Conservation (phyloP, 148 eudicot species). For the Fagopyrum tataricum region DNA sequence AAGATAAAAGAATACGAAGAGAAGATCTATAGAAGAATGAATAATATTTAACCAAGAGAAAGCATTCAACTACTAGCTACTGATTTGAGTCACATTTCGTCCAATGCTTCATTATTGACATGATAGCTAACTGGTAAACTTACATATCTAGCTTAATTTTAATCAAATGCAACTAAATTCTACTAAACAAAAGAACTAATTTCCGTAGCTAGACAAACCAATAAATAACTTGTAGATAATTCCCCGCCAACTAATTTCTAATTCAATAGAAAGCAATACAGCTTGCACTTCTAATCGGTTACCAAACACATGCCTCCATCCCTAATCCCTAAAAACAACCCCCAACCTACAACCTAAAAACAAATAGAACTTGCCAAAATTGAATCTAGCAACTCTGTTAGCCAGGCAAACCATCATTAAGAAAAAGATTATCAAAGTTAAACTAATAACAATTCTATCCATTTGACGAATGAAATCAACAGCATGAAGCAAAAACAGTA, state of each 20-base stretch:
- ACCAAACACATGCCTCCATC: not conserved
- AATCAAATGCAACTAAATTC: too few species aligned
- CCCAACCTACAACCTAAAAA: not conserved
- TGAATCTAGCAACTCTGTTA: not conserved
- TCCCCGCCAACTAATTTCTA: too few species aligned
- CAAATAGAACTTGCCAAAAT: constrained; percentile 3
- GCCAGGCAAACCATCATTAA: too few species aligned
- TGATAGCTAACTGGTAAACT: too few species aligned
- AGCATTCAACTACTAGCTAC: not conserved
- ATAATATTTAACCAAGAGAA: too few species aligned
- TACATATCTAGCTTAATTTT: too few species aligned
- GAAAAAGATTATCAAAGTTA: not conserved
- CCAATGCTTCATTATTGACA: too few species aligned
- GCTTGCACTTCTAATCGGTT: not conserved
- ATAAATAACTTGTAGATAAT: too few species aligned
- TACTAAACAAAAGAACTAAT: too few species aligned
- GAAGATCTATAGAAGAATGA: not conserved
- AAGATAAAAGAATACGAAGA: not conserved
- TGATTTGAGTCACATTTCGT: too few species aligned
- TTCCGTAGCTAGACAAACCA: too few species aligned
- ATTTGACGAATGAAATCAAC: not conserved
- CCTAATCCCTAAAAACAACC: not conserved
- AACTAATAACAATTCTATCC: not conserved
- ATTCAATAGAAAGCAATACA: not conserved
- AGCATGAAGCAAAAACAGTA: not conserved